Conservation (phyloP, 768 basidiomycete species). For the Leccinum aurantiacum region DNA sequence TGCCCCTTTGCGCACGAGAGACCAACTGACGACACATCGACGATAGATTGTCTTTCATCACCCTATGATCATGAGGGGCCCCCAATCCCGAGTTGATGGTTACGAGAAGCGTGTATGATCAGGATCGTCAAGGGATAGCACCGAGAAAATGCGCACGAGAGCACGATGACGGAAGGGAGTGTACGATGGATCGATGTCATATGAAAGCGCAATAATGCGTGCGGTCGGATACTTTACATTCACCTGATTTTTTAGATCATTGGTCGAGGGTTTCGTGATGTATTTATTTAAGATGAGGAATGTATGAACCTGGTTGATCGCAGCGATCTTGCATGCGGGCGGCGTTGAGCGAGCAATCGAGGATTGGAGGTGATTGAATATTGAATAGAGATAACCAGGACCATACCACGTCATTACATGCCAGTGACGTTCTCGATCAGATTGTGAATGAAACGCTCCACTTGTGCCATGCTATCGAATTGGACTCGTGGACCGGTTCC, state of each 20-base stretch:
- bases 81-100: background rate
- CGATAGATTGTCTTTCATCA: slow-evolving; percentile 13
- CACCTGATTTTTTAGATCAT: background rate
- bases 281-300: background rate
- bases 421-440: background rate
- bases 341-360: background rate
- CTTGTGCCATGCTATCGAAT: background rate
- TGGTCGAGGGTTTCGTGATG: background rate
- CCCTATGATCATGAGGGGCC: slow-evolving; percentile 8
- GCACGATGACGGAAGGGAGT: background rate
- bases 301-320: background rate
- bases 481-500: background rate
- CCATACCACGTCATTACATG: background rate
- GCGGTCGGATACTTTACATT: background rate
- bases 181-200: background rate
- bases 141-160: background rate
- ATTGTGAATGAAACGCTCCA: background rate
- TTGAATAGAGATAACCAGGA: background rate
- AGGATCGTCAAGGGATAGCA: background rate
- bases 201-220: background rate
- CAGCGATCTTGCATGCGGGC: background rate
- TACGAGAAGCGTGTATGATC: background rate
- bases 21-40: background rate
- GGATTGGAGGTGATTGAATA: background rate
- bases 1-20: background rate